Conservation (phyloP, 1,284 basidiomycete genomes). For the Moesziomyces globuligerus region DNA sequence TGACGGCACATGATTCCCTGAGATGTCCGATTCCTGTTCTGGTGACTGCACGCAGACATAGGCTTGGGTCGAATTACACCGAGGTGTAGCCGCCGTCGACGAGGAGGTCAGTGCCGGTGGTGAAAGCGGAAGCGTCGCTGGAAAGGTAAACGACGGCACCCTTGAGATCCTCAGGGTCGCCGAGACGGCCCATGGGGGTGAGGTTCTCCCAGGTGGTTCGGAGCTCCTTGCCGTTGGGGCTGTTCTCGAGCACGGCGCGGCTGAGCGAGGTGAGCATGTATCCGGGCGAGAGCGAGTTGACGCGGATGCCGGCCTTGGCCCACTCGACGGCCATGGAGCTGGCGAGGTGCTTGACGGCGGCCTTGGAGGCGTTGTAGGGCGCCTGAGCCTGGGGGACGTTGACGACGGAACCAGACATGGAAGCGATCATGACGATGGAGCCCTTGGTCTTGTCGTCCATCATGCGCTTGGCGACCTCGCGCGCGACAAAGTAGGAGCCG, state of each 20-base stretch:
- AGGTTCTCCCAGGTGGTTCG: constrained; percentile 82
- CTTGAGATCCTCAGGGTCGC: constrained; percentile 70
- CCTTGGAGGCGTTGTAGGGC: constrained; percentile 88
- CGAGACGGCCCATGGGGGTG: constrained; percentile 80
- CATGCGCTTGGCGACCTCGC: constrained; percentile 82
- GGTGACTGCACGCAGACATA: background rate
- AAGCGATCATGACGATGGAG: constrained; percentile 85
- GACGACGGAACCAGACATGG: constrained; percentile 85
- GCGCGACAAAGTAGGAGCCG: constrained; percentile 83
- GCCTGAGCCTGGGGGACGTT: constrained; percentile 80
- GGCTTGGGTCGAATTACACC: constrained; percentile 11
- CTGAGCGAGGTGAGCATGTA: constrained; percentile 81
- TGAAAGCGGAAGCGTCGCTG: constrained; percentile 84
- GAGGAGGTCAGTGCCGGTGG: constrained; percentile 84
- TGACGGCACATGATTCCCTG: too few species aligned
- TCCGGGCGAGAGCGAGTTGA: constrained; percentile 72
- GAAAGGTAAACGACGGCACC: constrained; percentile 83
- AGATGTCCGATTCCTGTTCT: too few species aligned
- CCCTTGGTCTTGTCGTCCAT: constrained; percentile 72
- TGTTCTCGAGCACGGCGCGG: constrained; percentile 42
- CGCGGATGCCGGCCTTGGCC: constrained; percentile 84
- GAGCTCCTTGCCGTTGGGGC: constrained; percentile 70
- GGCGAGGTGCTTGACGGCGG: constrained; percentile 88
- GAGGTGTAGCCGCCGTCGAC: constrained; percentile 82
- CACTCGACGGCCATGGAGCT: constrained; percentile 86